Evolutionary conservation across 768 basidiomycete species (phyloP), one percentile per base, ranked within the genome.

Genomic region (Hericium rajendrae): DNA sequence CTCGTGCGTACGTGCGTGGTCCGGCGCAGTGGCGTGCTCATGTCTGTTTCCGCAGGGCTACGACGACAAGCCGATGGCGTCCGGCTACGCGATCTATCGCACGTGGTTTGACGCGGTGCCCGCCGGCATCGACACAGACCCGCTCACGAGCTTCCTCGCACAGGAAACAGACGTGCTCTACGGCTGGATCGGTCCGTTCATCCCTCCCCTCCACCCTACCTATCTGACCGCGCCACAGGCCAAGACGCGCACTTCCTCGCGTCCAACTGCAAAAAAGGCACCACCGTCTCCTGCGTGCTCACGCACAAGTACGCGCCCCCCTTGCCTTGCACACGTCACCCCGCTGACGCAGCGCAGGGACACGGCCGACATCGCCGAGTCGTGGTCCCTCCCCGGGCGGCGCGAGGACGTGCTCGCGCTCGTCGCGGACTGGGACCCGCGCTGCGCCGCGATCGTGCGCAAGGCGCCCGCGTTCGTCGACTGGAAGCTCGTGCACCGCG

Each of bases 401-500:
- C 64, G 63, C 26, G 61, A 66, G 52, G 68, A 64, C 40, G 60
- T 64, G 24, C 48, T 66, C 15, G 57, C 64, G 10, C 55, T 65
- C 13, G 64, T 66, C 8, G 58, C 66, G 38, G 66, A 53, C 37
- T 64, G 66, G 58, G 63, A 70, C 53, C 62, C 66, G n/a, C 66
- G 63, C 37, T 66, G 62, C 51, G 60, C 60, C 40, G 70, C 62
- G 3, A 50, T 60, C 32, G 59, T 65, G 12, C 60, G 57, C 28
- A 68, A 65, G 55, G 66, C 64, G 16, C 61, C 66, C 3, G 60
- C 65, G 48, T 59, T 61, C 20, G 55, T 66, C 53, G 63, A 67
- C 59, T 67, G 66, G 66, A 67, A 67, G 54, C 56, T 67, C 39
- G 61, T 65, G n/a, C 64, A 59, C 57, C 63, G 65, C 38, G 65